Percentiles rank a stretch among this genome's conserved stretches.
phyloP scores from a whole-genome alignment of 139 green algal species.

The Chlorella sorokiniana region DNA sequence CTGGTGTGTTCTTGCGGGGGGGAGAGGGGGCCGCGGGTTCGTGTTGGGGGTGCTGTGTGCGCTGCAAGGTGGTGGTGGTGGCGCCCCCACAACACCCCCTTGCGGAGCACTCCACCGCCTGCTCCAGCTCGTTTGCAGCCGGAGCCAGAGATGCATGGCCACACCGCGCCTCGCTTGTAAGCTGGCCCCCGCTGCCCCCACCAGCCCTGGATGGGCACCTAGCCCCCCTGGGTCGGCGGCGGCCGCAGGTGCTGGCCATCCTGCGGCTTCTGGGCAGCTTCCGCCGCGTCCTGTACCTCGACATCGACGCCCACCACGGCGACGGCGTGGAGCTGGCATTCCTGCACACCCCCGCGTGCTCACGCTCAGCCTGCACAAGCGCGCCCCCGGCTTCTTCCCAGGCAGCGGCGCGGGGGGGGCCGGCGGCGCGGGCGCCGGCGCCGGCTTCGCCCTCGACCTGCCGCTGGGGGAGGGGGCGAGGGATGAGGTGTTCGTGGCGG shows the following conservation, averaged over 20 bases:
- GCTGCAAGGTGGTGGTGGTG: too few species aligned
- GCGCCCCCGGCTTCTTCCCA: constrained; percentile 38
- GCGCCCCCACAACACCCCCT: too few species aligned
- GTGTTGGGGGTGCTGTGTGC: too few species aligned
- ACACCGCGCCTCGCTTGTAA: too few species aligned
- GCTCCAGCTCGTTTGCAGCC: too few species aligned
- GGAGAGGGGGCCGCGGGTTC: too few species aligned
- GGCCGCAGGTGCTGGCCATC: constrained; percentile 40
- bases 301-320: constrained; percentile 51
- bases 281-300: constrained; percentile 46
- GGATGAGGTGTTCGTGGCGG: constrained; percentile 20
- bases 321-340: constrained; percentile 50
- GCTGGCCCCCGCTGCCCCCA: neutral
- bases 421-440: neutral
- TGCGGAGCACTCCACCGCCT: too few species aligned
- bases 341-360: constrained; percentile 29
- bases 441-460: constrained; percentile 40
- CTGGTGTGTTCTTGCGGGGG: too few species aligned
- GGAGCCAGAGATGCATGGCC: too few species aligned
- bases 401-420: constrained; percentile 25
- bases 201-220: neutral
- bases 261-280: constrained; percentile 38
- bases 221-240: neutral
- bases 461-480: constrained; percentile 30
- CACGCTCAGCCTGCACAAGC: constrained; percentile 45